Percentiles rank a stretch among this genome's conserved stretches.
phyloP scores from a whole-genome alignment of 345 rosid genomes.

The Populus alba region DNA sequence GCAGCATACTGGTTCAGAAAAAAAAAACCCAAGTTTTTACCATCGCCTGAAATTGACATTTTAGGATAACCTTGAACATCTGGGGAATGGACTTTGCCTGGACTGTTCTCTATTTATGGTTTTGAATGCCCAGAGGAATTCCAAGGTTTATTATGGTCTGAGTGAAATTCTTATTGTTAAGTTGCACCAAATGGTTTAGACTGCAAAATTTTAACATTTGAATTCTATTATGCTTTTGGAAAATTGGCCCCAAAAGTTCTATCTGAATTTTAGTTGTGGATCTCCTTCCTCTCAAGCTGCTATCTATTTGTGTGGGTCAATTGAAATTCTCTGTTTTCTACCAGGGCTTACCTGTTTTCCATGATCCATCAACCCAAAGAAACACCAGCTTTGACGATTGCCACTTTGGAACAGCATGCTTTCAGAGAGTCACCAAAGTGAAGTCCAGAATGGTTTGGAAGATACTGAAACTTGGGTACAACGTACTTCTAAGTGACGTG shows the following conservation, averaged over 20 bases:
- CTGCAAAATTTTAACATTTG: background rate
- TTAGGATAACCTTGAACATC: background rate
- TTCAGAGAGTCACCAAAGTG: conserved; percentile 84
- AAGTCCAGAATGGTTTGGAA: conserved; percentile 81
- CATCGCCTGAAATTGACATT: background rate
- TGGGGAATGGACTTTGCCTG: background rate
- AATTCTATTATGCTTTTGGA: background rate
- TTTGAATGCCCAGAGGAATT: conserved; percentile 1
- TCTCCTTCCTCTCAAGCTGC: background rate
- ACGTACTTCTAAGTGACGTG: conserved; percentile 83
- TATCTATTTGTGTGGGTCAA: conserved; percentile 3
- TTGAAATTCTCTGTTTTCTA: conserved; percentile 14
- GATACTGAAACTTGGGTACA: conserved; percentile 82
- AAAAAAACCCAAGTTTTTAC: background rate
- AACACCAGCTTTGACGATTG: conserved; percentile 86
- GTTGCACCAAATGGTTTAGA: background rate
- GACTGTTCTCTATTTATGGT: background rate
- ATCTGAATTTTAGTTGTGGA: conserved; percentile 8
- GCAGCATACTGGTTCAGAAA: background rate
- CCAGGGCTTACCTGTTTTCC: conserved; percentile 85
- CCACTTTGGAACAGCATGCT: conserved; percentile 90
- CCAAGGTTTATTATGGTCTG: background rate
- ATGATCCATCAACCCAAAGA: conserved; percentile 64
- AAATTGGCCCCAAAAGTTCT: background rate
- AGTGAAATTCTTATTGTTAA: background rate